Conservation (phyloP, 495 filamentous ascomycete genomes). For the Saxispiralis lemnorum region DNA sequence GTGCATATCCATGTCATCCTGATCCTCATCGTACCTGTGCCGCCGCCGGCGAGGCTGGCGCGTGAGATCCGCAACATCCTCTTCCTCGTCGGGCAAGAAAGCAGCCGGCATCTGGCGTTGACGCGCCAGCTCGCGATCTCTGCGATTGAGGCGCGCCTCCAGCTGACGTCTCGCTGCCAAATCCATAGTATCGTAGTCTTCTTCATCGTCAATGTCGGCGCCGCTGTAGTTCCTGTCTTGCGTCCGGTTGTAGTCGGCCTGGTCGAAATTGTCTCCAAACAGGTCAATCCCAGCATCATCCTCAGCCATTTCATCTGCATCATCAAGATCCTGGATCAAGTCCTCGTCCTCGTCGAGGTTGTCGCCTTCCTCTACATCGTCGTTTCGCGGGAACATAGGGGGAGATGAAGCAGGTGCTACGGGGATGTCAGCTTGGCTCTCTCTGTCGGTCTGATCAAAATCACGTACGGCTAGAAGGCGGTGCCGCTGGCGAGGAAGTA, state of each 20-base stretch:
- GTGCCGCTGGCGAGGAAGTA: constrained; percentile 45
- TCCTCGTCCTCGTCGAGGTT: constrained; percentile 57
- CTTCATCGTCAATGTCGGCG: constrained; percentile 63
- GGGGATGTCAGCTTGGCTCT: neutral
- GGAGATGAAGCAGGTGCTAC: constrained; percentile 36
- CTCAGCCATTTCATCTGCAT: constrained; percentile 89
- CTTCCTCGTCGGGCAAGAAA: constrained; percentile 76
- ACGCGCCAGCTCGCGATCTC: constrained; percentile 65
- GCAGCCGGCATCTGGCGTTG: constrained; percentile 61
- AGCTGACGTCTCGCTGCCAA: constrained; percentile 53
- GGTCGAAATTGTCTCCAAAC: constrained; percentile 76
- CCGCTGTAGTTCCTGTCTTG: constrained; percentile 51
- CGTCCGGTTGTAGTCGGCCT: constrained; percentile 48
- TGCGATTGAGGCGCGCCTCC: constrained; percentile 62
- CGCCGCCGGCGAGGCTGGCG: constrained; percentile 62
- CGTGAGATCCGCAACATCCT: constrained; percentile 63
- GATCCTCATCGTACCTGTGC: constrained; percentile 82
- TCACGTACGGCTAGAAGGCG: constrained; percentile 53
- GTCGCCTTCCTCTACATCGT: constrained; percentile 48
- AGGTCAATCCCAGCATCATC: constrained; percentile 89
- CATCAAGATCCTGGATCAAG: constrained; percentile 67
- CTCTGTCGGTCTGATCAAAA: neutral
- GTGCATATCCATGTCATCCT: constrained; percentile 72
- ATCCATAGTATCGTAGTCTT: constrained; percentile 58
- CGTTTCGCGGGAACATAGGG: constrained; percentile 40